Conservation (phyloP, 148 eudicot species). For the Simmondsia chinensis region DNA sequence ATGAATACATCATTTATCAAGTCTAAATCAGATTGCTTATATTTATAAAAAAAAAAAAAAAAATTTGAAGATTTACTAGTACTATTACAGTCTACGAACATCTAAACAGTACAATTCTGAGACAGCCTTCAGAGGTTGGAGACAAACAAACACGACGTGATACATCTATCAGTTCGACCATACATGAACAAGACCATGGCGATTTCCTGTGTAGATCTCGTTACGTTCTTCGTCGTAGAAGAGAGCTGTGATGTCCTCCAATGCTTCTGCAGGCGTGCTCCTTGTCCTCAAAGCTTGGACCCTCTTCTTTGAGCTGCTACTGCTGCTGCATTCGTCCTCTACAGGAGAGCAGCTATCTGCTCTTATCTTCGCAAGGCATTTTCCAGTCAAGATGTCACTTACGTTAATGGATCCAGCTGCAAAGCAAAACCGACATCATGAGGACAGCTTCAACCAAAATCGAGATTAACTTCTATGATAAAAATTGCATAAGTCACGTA, state of each 20-base stretch:
- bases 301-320: slow-evolving; percentile 52
- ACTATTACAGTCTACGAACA: no score
- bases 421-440: slow-evolving; percentile 7
- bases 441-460: no score
- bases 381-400: slow-evolving; percentile 90
- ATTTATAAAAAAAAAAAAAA: no score
- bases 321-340: slow-evolving; percentile 33
- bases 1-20: no score
- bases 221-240: slow-evolving; percentile 94
- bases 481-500: no score
- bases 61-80: no score
- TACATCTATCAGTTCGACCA: slow-evolving; percentile 99
- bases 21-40: no score
- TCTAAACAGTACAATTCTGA: no score
- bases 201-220: slow-evolving; percentile 89
- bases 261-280: slow-evolving; percentile 74
- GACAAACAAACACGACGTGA: no score
- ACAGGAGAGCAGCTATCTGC: slow-evolving; percentile 37
- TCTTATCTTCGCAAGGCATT: slow-evolving; percentile 88
- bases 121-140: no score
- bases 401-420: slow-evolving; percentile 90
- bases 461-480: no score
- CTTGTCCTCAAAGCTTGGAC: slow-evolving; percentile 32
- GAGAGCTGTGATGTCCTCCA: slow-evolving; percentile 91
- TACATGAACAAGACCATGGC: slow-evolving; percentile 86